These are phyloP conservation scores for Staphylotrichum tortipilum DNA, from an alignment of 495 filamentous ascomycete species.

Conservation along the genomic window DNA sequence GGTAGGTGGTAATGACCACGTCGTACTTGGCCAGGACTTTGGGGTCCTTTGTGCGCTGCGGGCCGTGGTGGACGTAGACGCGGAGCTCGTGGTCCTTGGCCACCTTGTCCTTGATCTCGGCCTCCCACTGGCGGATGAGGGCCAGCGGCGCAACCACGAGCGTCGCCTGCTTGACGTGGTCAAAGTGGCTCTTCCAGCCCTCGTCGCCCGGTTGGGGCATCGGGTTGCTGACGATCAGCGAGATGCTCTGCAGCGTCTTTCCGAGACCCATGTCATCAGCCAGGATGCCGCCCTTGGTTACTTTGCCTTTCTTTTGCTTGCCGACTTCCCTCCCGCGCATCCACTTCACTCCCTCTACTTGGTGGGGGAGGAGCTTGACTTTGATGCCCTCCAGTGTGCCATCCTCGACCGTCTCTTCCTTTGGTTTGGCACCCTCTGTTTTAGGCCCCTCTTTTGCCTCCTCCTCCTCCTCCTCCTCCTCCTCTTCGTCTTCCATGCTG, in stretches of 20 bases:
- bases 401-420: slow-evolving; percentile 20
- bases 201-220: slow-evolving; percentile 50
- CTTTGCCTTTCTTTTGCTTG: slow-evolving; percentile 61
- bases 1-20: slow-evolving; percentile 95
- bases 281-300: slow-evolving; percentile 79
- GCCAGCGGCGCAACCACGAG: slow-evolving; percentile 92
- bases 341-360: slow-evolving; percentile 86
- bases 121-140: slow-evolving; percentile 95
- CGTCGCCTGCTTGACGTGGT: slow-evolving; percentile 63
- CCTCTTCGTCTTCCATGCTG: slow-evolving; percentile 71
- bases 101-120: slow-evolving; percentile 77
- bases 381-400: slow-evolving; percentile 60
- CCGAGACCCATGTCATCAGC: slow-evolving; percentile 84
- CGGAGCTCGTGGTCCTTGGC: slow-evolving; percentile 55
- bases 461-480: slow-evolving; percentile 40
- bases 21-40: slow-evolving; percentile 73
- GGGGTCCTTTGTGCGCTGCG: slow-evolving; percentile 68
- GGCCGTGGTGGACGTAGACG: slow-evolving; percentile 85
- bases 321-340: slow-evolving; percentile 86
- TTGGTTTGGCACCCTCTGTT: slow-evolving; percentile 6
- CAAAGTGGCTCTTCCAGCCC: slow-evolving; percentile 50
- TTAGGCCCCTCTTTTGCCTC: slow-evolving; percentile 34
- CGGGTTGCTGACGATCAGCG: slow-evolving; percentile 72
- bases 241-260: slow-evolving; percentile 76
- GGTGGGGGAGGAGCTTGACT: slow-evolving; percentile 82